phyloP scores from a whole-genome alignment of 225 moss, liverwort and hornwort species.

The Straminergon stramineum region DNA sequence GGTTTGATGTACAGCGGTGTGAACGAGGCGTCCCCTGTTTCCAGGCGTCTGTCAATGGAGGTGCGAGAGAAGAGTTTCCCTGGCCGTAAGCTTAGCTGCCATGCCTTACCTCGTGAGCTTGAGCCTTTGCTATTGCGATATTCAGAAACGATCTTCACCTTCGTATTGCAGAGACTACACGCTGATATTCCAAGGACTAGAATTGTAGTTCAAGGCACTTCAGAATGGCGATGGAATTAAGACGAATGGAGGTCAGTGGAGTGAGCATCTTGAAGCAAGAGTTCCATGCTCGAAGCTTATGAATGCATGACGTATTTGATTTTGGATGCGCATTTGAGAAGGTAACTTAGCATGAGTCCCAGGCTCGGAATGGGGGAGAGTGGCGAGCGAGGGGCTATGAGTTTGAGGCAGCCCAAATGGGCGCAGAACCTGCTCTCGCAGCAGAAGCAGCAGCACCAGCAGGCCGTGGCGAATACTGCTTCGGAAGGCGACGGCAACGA shows the following conservation, averaged over 20 bases:
- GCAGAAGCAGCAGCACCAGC: constrained; percentile 20
- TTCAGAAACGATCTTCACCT: background rate
- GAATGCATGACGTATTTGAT: background rate
- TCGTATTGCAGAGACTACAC: background rate
- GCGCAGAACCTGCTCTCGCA: constrained; percentile 23
- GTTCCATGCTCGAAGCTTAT: background rate
- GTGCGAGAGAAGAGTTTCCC: background rate
- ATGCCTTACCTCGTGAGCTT: background rate
- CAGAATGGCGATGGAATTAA: background rate
- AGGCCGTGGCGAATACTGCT: background rate
- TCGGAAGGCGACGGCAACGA: background rate
- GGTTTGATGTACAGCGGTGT: background rate
- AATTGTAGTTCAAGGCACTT: background rate
- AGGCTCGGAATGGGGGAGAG: background rate
- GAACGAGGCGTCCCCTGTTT: background rate
- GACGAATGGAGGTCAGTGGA: background rate
- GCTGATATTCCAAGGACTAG: background rate
- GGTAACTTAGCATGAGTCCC: background rate
- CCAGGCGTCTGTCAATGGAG: background rate
- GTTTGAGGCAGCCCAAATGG: constrained; percentile 44
- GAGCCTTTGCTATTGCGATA: background rate
- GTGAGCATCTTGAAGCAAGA: background rate
- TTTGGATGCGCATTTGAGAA: background rate
- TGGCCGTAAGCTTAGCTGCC: background rate
- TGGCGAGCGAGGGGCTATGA: constrained; percentile 17